Evolutionary conservation across 2,329 filamentous ascomycete species (phyloP).

Genomic region (Aspergillus glaucus): DNA sequence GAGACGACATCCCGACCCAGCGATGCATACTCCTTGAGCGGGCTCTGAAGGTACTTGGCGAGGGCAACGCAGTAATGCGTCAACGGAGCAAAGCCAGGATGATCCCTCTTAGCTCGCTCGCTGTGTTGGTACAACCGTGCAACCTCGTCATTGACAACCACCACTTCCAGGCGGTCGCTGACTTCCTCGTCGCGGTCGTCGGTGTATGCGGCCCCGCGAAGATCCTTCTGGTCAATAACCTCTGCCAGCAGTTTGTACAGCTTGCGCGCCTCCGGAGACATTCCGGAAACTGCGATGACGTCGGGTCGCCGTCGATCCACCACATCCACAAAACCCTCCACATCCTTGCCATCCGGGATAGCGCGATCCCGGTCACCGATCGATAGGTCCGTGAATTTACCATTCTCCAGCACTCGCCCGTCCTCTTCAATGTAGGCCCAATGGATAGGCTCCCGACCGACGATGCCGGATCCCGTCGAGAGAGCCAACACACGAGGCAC

Average conservation of each 20-base stretch:
- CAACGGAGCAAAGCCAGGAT: conserved; percentile 71
- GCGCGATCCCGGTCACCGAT: conserved; percentile 60
- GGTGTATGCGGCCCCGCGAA: conserved; percentile 75
- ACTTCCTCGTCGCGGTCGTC: conserved; percentile 73
- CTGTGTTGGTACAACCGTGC: conserved; percentile 95
- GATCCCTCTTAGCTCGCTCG: conserved; percentile 68
- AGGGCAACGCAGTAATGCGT: conserved; percentile 85
- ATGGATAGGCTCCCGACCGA: conserved; percentile 68
- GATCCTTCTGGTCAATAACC: conserved; percentile 68
- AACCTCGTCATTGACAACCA: conserved; percentile 93
- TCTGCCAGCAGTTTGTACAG: conserved; percentile 75
- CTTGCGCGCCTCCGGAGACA: conserved; percentile 77
- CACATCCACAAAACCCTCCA: conserved; percentile 69
- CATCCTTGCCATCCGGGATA: conserved; percentile 58
- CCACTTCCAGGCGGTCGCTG: conserved; percentile 74
- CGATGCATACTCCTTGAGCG: conserved; percentile 92
- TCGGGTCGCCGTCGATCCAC: conserved; percentile 77
- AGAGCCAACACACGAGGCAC: conserved; percentile 79
- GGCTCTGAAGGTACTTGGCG: conserved; percentile 88
- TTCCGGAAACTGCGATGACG: conserved; percentile 83
- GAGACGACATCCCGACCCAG: conserved; percentile 83
- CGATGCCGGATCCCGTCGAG: conserved; percentile 76
- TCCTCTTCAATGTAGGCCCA: conserved; percentile 95
- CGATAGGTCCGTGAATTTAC: conserved; percentile 74
- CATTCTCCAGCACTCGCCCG: conserved; percentile 79